Conservation (phyloP, 306 rosid species). For the Echinosophora koreensis region DNA sequence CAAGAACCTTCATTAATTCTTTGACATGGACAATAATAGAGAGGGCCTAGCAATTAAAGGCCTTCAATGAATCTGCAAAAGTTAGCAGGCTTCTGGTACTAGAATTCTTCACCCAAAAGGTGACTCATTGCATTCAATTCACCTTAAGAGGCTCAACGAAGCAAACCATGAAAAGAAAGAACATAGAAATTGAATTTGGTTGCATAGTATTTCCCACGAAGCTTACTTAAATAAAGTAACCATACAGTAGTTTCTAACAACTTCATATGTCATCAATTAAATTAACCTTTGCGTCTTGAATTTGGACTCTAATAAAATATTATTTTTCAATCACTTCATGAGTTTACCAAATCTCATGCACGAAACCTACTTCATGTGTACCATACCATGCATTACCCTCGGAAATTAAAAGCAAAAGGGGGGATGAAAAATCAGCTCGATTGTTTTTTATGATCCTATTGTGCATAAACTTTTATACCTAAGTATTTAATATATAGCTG, state of each 20-base stretch:
- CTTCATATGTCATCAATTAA: conserved; percentile 13
- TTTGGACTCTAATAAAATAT: conserved; percentile 42
- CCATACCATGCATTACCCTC: conserved; percentile 46
- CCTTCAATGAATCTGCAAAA: conserved; percentile 79
- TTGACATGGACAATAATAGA: conserved; percentile 55
- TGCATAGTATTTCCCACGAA: background rate
- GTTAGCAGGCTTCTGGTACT: conserved; percentile 63
- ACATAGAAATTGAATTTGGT: background rate
- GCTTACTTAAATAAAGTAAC: background rate
- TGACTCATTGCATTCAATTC: conserved; percentile 70
- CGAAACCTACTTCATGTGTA: conserved; percentile 53
- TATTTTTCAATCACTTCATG: conserved; percentile 21
- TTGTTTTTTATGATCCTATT: conserved; percentile 11
- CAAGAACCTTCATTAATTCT: conserved; percentile 36
- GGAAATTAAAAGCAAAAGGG: background rate
- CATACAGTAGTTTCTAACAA: background rate
- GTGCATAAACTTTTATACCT: background rate
- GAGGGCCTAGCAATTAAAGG: conserved; percentile 77
- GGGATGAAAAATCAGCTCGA: background rate
- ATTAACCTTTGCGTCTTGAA: conserved; percentile 45
- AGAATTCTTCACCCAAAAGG: conserved; percentile 65
- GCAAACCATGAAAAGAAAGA: conserved; percentile 12
- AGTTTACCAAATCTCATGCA: conserved; percentile 51
- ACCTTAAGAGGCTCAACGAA: conserved; percentile 46
- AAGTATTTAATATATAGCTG: conserved; percentile 5